Conservation (phyloP, 2,329 filamentous ascomycete species). For the Clarireedia hainanense region DNA sequence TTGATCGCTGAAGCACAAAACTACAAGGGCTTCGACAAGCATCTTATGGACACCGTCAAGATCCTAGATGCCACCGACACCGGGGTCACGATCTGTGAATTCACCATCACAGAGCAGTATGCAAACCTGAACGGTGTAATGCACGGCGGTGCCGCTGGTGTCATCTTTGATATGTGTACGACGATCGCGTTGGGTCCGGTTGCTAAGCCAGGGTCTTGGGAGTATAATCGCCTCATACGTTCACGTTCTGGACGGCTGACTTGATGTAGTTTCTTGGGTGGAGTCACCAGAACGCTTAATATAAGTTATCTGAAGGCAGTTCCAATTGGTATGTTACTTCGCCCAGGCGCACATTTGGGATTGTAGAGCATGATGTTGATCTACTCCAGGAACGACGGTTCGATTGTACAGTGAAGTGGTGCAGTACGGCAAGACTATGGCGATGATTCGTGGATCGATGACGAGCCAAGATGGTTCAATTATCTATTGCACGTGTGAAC, state of each 20-base stretch:
- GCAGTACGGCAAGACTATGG: constrained; percentile 42
- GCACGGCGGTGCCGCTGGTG: constrained; percentile 45
- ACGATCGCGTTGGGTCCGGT: constrained; percentile 42
- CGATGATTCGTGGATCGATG: constrained; percentile 43
- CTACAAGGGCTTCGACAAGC: constrained; percentile 20
- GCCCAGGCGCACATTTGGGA: background rate
- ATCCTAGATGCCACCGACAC: constrained; percentile 27
- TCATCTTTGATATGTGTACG: constrained; percentile 48
- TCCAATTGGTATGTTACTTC: constrained; percentile 32
- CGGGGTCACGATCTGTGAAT: constrained; percentile 34
- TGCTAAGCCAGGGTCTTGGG: constrained; percentile 41
- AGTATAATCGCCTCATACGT: constrained; percentile 25
- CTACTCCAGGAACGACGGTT: constrained; percentile 32
- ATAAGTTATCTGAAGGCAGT: constrained; percentile 44
- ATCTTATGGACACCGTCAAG: constrained; percentile 21
- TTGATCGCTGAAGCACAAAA: constrained; percentile 15
- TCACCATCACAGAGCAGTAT: constrained; percentile 36
- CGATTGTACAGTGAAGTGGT: constrained; percentile 36
- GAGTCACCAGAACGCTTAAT: constrained; percentile 41
- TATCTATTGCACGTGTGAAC: constrained; percentile 42
- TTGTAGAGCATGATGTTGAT: background rate
- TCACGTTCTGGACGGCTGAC: background rate
- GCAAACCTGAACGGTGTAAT: constrained; percentile 41
- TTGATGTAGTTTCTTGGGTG: constrained; percentile 36
- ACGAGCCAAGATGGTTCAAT: constrained; percentile 39